Conservation (phyloP, 768 basidiomycete genomes). For the Russula earlei region DNA sequence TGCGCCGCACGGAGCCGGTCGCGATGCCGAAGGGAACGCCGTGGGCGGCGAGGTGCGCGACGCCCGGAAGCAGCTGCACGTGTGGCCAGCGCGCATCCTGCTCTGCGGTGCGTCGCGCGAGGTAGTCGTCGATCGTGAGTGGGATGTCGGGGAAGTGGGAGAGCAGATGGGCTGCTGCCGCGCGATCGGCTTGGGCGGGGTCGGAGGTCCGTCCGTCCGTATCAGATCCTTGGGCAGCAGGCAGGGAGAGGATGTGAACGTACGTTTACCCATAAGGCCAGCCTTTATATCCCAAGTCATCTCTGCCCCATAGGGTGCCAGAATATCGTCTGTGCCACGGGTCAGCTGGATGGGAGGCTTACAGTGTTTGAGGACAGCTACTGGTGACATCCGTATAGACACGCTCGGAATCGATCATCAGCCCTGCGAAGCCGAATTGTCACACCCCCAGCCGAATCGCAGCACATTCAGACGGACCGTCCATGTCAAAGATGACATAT, state of each 20-base stretch:
- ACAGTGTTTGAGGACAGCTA: constrained; percentile 25
- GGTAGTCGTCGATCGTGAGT: constrained; percentile 51
- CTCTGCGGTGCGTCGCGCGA: constrained; percentile 42
- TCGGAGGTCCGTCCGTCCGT: too few species aligned
- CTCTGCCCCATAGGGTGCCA: constrained; percentile 57
- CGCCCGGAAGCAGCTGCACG: constrained; percentile 67
- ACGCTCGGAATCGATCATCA: constrained; percentile 69
- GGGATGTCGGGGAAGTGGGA: constrained; percentile 70
- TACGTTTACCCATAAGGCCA: constrained; percentile 83
- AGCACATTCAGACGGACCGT: constrained; percentile 26
- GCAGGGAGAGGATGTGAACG: too few species aligned
- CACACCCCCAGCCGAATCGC: too few species aligned
- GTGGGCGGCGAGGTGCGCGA: constrained; percentile 57
- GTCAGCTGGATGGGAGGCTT: not conserved
- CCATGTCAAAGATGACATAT: constrained; percentile 31
- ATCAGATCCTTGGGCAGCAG: too few species aligned
- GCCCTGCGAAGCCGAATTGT: constrained; percentile 32
- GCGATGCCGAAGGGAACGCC: constrained; percentile 73
- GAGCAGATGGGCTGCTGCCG: constrained; percentile 56
- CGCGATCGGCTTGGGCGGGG: constrained; percentile 44
- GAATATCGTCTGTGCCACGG: constrained; percentile 49
- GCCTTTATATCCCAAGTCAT: constrained; percentile 89
- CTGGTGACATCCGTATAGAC: constrained; percentile 76
- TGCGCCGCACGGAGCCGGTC: constrained; percentile 60
- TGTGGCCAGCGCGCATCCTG: constrained; percentile 64